Evolutionary conservation across 106 monocot genomes (phyloP), one percentile per base, ranked within the genome.

Genomic region (Dioscorea alata): DNA sequence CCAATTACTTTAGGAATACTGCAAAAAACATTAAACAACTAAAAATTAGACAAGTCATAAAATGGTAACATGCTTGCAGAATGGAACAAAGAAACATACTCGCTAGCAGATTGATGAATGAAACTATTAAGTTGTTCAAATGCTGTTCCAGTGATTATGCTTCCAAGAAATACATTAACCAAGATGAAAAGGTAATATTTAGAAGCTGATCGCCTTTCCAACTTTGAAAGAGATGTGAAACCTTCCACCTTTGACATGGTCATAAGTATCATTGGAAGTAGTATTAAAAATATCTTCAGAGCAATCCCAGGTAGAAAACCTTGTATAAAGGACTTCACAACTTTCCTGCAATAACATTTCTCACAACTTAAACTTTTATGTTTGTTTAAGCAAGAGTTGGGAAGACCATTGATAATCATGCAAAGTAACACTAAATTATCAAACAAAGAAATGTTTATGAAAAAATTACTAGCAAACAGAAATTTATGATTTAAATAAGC

Each of bases 191-290:
- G 75, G 58, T 96, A 84, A 61, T 96, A 96, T 59, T 91, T 96
- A 10, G 82, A 69, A 53, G 95, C 95, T 24, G 95, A 84, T 79
- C 80, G 84, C 71, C 91, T 91, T 23, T 96, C 86, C 73, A 96
- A 65, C 75, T 60, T 23, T 57, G 95, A 96, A 12, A 91, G 54
- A 24, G 95, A 78, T 71, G 69, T 78, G 67, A 72, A 71, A 49
- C 95, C 95, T 79, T 96, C 91, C 69, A 91, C 84, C 72, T 91
- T 96, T 19, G 91, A 88, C 91, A 96, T 96, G 5, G 71, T 72
- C 88, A 96, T 86, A 22, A 96, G 84, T 74, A 96, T 80, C 32
- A 70, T 76, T 65, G 95, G 95, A 67, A 91, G 85, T 65, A 96
- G 16, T 61, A 86, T 82, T 64, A 96, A 86, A 57, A 96, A 96